These are phyloP conservation scores for Microbotryum intermedium DNA, from an alignment of 1,284 basidiomycete species.

Conservation along the genomic window DNA sequence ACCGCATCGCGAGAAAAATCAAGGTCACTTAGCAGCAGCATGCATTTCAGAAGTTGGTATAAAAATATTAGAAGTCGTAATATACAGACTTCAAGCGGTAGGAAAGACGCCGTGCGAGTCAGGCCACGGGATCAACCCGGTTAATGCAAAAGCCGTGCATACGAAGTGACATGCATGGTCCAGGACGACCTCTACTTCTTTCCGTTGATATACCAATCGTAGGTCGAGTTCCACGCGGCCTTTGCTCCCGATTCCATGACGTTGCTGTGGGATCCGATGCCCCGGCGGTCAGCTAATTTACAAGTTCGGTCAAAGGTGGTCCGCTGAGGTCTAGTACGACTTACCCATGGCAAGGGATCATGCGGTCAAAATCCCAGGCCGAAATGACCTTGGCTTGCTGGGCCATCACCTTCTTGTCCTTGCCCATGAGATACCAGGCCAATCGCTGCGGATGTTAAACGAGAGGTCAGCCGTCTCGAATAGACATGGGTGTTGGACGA, in stretches of 20 bases:
- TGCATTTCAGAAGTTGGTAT: too few relatives aligned
- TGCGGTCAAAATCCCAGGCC: constrained; percentile 74
- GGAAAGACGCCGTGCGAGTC: too few relatives aligned
- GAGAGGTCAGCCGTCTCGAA: not conserved
- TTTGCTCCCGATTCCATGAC: constrained; percentile 69
- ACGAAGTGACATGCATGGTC: too few relatives aligned
- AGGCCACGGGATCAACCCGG: too few relatives aligned
- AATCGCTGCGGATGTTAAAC: constrained; percentile 41
- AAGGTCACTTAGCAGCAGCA: too few relatives aligned
- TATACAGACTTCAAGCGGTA: too few relatives aligned
- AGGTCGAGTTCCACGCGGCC: constrained; percentile 32
- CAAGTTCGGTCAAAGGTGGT: too few relatives aligned
- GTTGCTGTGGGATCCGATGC: constrained; percentile 45
- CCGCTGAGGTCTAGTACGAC: constrained; percentile 29
- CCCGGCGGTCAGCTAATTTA: not conserved
- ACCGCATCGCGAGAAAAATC: too few relatives aligned
- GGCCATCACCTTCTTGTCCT: constrained; percentile 63
- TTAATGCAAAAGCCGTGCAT: too few relatives aligned
- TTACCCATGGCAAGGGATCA: constrained; percentile 88
- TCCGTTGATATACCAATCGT: constrained; percentile 4
- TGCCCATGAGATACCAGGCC: constrained; percentile 45
- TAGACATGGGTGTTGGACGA: constrained; percentile 40
- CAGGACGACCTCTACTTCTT: not conserved
- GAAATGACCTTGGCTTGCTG: constrained; percentile 61
- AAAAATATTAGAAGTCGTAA: too few relatives aligned